phyloP scores from a whole-genome alignment of 2,329 filamentous ascomycete genomes.

The Fusarium sulawesiense region DNA sequence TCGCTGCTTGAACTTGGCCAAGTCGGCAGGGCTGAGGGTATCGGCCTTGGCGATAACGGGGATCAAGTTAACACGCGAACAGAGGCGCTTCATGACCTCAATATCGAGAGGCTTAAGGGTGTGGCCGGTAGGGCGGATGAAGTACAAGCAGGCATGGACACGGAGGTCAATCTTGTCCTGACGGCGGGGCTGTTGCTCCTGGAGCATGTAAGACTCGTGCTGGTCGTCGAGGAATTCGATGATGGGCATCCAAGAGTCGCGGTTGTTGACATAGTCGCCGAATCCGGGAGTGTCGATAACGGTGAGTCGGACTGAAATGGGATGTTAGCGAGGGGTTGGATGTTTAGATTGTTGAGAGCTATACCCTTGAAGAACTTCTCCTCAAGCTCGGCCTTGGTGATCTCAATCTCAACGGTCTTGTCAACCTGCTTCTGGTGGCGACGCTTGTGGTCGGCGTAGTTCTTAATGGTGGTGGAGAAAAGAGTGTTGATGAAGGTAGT shows the following conservation, averaged over 20 bases:
- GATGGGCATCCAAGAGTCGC: constrained; percentile 99
- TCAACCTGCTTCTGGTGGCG: constrained; percentile 99
- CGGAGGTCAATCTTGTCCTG: constrained; percentile 99
- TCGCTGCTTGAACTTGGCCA: constrained; percentile 94
- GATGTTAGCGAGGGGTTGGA: constrained; percentile 34
- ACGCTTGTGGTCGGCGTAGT: constrained; percentile 99
- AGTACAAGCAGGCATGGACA: constrained; percentile 98
- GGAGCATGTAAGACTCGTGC: constrained; percentile 99
- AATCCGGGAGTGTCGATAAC: constrained; percentile 99
- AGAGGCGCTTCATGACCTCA: constrained; percentile 99
- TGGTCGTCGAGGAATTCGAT: constrained; percentile 99
- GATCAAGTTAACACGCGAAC: constrained; percentile 97
- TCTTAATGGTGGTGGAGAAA: constrained; percentile 99
- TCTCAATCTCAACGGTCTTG: constrained; percentile 99
- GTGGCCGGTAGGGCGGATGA: constrained; percentile 98
- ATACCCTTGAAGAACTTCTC: constrained; percentile 99
- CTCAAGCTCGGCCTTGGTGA: constrained; percentile 99
- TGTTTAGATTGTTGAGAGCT: constrained; percentile 8
- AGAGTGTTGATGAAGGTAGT: constrained; percentile 99
- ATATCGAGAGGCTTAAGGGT: constrained; percentile 98
- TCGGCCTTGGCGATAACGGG: constrained; percentile 99
- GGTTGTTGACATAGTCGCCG: constrained; percentile 99
- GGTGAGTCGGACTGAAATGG: constrained; percentile 84
- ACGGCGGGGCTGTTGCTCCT: constrained; percentile 98
- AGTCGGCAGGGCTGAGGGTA: constrained; percentile 91